phyloP scores from a whole-genome alignment of 1,284 basidiomycete species.

The Ustilago sp. region DNA sequence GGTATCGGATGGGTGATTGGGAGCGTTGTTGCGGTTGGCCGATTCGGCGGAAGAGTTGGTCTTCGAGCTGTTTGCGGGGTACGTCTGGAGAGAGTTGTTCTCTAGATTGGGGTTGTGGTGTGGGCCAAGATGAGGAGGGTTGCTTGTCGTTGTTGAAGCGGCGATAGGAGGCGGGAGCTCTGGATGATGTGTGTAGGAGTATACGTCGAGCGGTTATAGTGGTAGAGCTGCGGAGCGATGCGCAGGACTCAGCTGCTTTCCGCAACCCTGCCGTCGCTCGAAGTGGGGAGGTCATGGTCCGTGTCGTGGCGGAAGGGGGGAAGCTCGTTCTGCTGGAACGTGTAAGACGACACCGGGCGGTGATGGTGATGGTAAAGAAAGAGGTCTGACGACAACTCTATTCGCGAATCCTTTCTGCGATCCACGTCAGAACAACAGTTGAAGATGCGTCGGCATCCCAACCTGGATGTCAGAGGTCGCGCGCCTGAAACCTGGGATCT shows the following conservation, averaged over 20 bases:
- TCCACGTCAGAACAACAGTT: no score
- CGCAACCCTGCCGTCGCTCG: conserved; percentile 1
- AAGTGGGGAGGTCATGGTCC: conserved; percentile 15
- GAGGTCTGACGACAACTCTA: neutral
- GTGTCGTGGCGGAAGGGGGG: neutral
- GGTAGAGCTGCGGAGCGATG: neutral
- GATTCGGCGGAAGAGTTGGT: conserved; percentile 38
- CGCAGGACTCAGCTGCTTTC: conserved; percentile 3
- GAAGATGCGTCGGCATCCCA: no score
- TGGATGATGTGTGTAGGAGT: neutral
- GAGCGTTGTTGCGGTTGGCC: conserved; percentile 20
- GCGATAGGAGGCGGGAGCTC: conserved; percentile 1
- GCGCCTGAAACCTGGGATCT: no score
- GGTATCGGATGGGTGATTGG: conserved; percentile 23
- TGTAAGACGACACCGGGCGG: neutral
- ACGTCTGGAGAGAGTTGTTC: conserved; percentile 32
- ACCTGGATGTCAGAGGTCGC: no score
- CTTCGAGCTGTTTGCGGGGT: conserved; percentile 35
- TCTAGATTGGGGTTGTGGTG: conserved; percentile 8
- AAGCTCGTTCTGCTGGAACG: no score
- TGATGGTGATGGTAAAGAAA: neutral
- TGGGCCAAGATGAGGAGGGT: neutral
- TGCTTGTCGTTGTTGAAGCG: conserved; percentile 15
- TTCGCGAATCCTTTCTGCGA: neutral
- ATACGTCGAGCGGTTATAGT: neutral